A percentile compares a stretch with the other conserved stretches of the same genome.
Conservation (phyloP, 768 basidiomycete genomes). For the Boletus sp. region DNA sequence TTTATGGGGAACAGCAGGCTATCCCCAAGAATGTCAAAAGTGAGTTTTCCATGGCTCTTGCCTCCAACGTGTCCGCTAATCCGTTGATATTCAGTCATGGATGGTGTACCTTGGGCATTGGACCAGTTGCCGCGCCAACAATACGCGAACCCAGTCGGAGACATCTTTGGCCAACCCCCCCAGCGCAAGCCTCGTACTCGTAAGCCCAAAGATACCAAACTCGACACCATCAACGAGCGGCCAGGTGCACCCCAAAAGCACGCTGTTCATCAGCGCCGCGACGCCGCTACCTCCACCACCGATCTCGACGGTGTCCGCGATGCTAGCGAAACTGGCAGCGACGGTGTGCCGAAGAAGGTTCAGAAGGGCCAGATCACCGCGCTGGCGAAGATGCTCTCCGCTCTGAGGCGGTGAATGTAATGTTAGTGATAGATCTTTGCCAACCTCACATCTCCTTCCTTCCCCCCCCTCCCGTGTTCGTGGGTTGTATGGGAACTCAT, state of each 20-base stretch:
- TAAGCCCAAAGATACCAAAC: conserved; percentile 62
- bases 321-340: conserved; percentile 22
- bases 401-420: conserved; percentile 58
- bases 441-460: no score
- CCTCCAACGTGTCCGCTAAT: background rate
- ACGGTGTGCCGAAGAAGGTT: conserved; percentile 66
- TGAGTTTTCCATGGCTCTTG: conserved; percentile 40
- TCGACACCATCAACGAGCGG: conserved; percentile 77
- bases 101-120: conserved; percentile 76
- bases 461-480: background rate
- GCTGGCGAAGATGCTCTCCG: conserved; percentile 89
- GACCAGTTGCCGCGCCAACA: conserved; percentile 65
- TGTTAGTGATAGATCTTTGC: conserved; percentile 26
- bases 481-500: conserved; percentile 22
- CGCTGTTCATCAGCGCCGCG: conserved; percentile 48
- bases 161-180: conserved; percentile 56
- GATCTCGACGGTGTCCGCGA: conserved; percentile 50
- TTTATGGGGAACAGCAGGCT: conserved; percentile 27
- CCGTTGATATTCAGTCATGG: conserved; percentile 52
- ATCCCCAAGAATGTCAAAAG: conserved; percentile 78
- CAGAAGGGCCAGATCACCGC: conserved; percentile 89
- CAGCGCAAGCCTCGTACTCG: conserved; percentile 64
- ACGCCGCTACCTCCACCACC: conserved; percentile 74
- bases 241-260: conserved; percentile 44
- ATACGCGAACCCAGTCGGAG: conserved; percentile 58